Percentiles rank a stretch among this genome's conserved stretches.
These are phyloP conservation scores for Oldenlandia corymbosa DNA, from an alignment of 257 asterid species.

Conservation along the genomic window DNA sequence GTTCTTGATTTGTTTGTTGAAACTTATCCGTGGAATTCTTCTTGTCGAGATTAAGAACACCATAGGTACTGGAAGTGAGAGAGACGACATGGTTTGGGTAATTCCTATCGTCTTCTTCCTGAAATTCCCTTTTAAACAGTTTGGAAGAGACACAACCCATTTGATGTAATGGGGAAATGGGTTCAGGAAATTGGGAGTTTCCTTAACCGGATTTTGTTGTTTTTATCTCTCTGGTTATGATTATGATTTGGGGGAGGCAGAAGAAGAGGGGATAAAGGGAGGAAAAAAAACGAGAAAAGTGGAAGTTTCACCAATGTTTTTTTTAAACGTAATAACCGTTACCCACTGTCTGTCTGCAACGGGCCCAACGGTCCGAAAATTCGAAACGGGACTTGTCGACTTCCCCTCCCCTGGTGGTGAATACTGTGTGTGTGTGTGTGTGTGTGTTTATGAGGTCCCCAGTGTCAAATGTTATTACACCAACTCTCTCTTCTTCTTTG, in stretches of 20 bases:
- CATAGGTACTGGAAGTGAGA: conserved; percentile 85
- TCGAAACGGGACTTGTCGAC: too few species aligned
- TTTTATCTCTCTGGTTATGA: conserved; percentile 1
- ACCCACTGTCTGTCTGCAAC: conserved; percentile 27
- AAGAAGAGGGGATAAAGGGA: conserved; percentile 3
- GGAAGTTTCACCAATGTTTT: conserved; percentile 18
- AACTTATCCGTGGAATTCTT: conserved; percentile 19
- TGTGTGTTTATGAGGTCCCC: conserved; percentile 9
- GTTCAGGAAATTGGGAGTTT: neutral
- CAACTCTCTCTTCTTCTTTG: too few species aligned
- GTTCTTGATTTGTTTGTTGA: neutral
- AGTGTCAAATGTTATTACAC: neutral
- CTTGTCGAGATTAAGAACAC: conserved; percentile 63
- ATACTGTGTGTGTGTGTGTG: too few species aligned
- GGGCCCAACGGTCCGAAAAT: conserved; percentile 67
- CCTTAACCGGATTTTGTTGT: conserved; percentile 13
- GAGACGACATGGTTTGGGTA: conserved; percentile 62
- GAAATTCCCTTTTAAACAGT: conserved; percentile 32
- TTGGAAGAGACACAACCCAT: conserved; percentile 94
- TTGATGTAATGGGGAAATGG: conserved; percentile 19
- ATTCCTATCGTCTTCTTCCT: conserved; percentile 27
- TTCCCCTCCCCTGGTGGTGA: too few species aligned
- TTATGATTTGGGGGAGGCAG: conserved; percentile 3
- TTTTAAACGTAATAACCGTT: conserved; percentile 43
- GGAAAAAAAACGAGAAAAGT: conserved; percentile 3